Evolutionary conservation across 345 rosid genomes (phyloP).

Genomic region (Lumnitzera racemosa): DNA sequence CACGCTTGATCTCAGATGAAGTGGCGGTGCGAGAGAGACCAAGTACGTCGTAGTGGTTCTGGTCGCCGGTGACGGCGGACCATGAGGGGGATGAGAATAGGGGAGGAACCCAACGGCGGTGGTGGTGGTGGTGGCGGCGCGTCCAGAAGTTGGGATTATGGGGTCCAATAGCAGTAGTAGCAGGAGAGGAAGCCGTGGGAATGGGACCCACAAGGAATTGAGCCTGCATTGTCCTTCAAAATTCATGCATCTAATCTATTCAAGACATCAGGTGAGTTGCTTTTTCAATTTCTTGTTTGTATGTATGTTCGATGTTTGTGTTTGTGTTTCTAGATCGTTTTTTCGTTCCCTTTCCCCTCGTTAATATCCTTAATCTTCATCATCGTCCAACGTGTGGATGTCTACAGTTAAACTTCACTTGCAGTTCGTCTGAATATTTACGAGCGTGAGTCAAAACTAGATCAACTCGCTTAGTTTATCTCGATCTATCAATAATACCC

Average conservation of each 20-base stretch:
- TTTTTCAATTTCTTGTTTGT: too few species aligned
- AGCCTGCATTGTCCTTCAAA: constrained; percentile 52
- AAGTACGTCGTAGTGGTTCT: constrained; percentile 64
- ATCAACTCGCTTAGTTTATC: too few species aligned
- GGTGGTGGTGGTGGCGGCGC: constrained; percentile 22
- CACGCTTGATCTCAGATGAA: constrained; percentile 57
- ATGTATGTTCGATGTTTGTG: too few species aligned
- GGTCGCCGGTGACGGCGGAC: constrained; percentile 32
- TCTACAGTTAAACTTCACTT: too few species aligned
- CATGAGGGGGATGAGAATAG: constrained; percentile 31
- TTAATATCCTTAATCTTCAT: too few species aligned
- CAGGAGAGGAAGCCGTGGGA: constrained; percentile 14
- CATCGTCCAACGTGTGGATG: too few species aligned
- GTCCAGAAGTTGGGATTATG: constrained; percentile 6
- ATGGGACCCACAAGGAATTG: constrained; percentile 65
- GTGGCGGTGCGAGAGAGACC: constrained; percentile 58
- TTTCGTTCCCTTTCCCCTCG: too few species aligned
- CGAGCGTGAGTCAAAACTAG: too few species aligned
- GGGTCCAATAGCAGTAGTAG: constrained; percentile 2
- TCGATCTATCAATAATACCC: too few species aligned
- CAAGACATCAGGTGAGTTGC: too few species aligned
- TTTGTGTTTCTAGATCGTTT: too few species aligned
- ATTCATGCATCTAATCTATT: neutral
- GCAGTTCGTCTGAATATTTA: too few species aligned
- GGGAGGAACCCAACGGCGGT: constrained; percentile 18